A percentile compares a stretch with the other conserved stretches of the same genome.
These are phyloP conservation scores for Lichenothelia convexa DNA, from an alignment of 495 filamentous ascomycete species.

Conservation along the genomic window DNA sequence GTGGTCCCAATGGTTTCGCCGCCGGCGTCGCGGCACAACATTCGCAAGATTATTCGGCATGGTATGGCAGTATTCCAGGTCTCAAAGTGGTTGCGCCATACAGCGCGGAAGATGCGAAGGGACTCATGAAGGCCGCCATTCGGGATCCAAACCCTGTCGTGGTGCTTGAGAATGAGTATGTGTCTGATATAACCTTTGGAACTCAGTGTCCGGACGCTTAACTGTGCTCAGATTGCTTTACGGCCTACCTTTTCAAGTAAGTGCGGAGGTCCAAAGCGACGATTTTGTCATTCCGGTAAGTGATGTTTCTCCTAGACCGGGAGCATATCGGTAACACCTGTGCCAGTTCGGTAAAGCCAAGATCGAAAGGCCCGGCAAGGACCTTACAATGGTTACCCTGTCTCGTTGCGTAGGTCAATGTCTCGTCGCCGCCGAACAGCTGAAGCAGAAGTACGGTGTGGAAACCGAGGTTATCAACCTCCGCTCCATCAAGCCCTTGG, in stretches of 20 bases:
- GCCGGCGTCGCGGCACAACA: conserved; percentile 92
- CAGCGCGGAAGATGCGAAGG: conserved; percentile 96
- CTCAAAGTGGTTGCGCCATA: conserved; percentile 92
- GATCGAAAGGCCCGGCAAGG: conserved; percentile 88
- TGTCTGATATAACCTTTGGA: conserved; percentile 1
- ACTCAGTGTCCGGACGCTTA: no score
- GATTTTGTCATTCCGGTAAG: conserved; percentile 76
- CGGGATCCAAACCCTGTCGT: conserved; percentile 94
- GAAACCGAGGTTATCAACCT: conserved; percentile 97
- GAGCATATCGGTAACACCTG: conserved; percentile 11
- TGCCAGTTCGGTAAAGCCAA: conserved; percentile 80
- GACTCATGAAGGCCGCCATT: conserved; percentile 91
- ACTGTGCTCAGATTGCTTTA: conserved; percentile 50
- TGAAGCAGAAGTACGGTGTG: conserved; percentile 91
- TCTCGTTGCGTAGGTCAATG: conserved; percentile 93
- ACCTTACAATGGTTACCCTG: conserved; percentile 84
- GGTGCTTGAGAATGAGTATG: conserved; percentile 87
- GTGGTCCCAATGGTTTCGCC: conserved; percentile 95
- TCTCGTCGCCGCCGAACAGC: conserved; percentile 63
- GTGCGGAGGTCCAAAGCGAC: conserved; percentile 77
- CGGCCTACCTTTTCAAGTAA: conserved; percentile 87
- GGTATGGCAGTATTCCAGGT: conserved; percentile 96
- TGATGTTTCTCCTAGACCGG: background rate
- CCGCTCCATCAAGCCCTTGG: conserved; percentile 87
- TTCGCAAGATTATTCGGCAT: conserved; percentile 94